Base-by-base conservation (phyloP, 768 basidiomycete genomes). In the Naganishia onofrii region DNA sequence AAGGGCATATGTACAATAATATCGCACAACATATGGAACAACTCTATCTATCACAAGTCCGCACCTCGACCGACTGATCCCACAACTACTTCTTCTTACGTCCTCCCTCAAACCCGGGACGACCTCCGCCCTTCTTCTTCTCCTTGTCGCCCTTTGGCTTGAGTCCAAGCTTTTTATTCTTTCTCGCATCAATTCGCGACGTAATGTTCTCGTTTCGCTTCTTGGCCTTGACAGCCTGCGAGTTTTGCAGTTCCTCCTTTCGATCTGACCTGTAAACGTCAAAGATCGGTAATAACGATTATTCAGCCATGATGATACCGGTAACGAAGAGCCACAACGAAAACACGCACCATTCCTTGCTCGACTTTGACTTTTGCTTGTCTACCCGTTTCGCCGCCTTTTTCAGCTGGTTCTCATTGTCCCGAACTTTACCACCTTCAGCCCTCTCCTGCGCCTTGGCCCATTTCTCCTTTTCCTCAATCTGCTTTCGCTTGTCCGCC, bases 381-480 rank as follows among this genome's bases (percentile, higher is more conserved):
- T 96, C 95, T 73, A 91, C 89, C 79, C 91, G 84, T 84, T 96
- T 98, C 9, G 87, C 88, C 51, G 93, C 93, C 83, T 96, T 97
- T 84, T 95, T 97, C 76, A 99, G 80, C 54, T 89, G 83, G 0
- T 74, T 78, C 78, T 92, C 92, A 74, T 94, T 91, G 75, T 98
- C 96, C 58, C 86, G 86, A 34, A 99, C 88, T 81, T 97, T 99
- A 57, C 89, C 88, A 1, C 96, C 96, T 67, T 91, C 91, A 70
- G 96, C 83, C 58, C 92, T 85, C 34, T 91, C 88, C 77, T 89
- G 87, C 0, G 94, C 93, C 82, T 94, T 95, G 58, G 87, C 87
- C 92, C 93, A 97, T 76, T 89, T 87, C 70, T 93, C 90, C 67
- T 86, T 85, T 76, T 93, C 93, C 78, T 91, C 88, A 15, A 88